Evolutionary conservation across 2,329 filamentous ascomycete species (phyloP), one percentile per base, ranked within the genome.

Genomic region (Aspergillus fischeri): DNA sequence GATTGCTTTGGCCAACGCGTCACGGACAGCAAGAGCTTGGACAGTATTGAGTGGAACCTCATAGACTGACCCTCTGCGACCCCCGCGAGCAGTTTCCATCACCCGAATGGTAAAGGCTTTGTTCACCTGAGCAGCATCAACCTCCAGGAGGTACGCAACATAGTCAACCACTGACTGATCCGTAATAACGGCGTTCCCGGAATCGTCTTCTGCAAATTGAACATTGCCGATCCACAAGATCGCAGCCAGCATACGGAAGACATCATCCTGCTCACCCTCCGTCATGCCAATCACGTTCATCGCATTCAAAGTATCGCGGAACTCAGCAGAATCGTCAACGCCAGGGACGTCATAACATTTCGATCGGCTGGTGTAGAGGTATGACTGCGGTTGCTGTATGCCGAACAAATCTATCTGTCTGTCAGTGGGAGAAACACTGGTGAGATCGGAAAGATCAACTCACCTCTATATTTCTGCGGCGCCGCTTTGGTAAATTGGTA

Each of bases 401-500:
- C 94, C 94, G 70, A 91, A 97, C n/a, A 81, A 86, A 68, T 94
- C 86, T 80, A 56, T 4, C 32, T n/a, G 6, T 10, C 8, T 6
- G 51, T 63, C 63, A 61, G 65, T 45, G 17, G 25, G 41, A 35
- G 56, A 67, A 27, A 49, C n/a, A 24, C 24, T 47, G 28, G 20
- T 29, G 11, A 25, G 25, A 28, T 51, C 32, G 54, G 42, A 49
- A 17, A 32, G 50, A 2, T 52, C n/a, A 3, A 4, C 70, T 58
- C 75, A 82, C 80, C 80, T 72, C 91, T 83, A 75, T 97, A 95
- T 58, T 88, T 85, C 65, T 88, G 83, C n/a, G 92, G 89, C 9
- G 93, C 93, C 3, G 90, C 92, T 77, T 97, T 99, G 49, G 94
- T 91, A 75, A 97, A 97, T 75, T 99, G 94, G 77, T 99, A 99